phyloP scores from a whole-genome alignment of 495 filamentous ascomycete genomes.

The Penicillium parvum region DNA sequence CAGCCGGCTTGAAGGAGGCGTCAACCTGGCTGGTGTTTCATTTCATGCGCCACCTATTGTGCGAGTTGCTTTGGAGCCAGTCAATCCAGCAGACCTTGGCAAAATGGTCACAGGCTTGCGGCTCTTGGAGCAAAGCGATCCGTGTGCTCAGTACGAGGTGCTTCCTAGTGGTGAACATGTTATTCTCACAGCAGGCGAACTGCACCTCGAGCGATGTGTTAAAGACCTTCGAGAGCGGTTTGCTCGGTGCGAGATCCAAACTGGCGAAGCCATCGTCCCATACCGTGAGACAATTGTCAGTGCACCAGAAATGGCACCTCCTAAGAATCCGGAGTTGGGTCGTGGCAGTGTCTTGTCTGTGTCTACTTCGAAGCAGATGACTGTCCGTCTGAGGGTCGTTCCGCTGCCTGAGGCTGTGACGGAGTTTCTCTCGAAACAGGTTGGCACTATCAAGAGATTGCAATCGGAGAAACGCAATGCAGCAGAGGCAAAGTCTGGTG shows the following conservation, averaged over 20 bases:
- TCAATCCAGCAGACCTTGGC: constrained; percentile 78
- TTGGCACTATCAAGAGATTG: constrained; percentile 69
- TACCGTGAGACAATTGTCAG: constrained; percentile 89
- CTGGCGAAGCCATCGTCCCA: constrained; percentile 88
- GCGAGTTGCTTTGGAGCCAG: constrained; percentile 87
- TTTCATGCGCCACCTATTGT: constrained; percentile 83
- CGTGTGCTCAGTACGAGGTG: constrained; percentile 92
- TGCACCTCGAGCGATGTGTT: constrained; percentile 91
- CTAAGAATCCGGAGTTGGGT: constrained; percentile 81
- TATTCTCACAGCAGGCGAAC: constrained; percentile 85
- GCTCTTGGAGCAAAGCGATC: constrained; percentile 90
- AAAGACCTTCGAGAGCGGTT: constrained; percentile 93
- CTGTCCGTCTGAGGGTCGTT: constrained; percentile 69
- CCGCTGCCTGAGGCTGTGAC: constrained; percentile 77
- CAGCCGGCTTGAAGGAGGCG: constrained; percentile 78
- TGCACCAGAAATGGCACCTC: constrained; percentile 84
- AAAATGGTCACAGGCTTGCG: constrained; percentile 90
- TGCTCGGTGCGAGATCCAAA: constrained; percentile 91
- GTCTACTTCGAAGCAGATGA: constrained; percentile 82
- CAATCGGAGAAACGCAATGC: constrained; percentile 60
- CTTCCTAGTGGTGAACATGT: constrained; percentile 94
- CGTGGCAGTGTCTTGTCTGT: constrained; percentile 70
- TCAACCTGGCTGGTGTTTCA: constrained; percentile 87
- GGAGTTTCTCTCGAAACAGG: constrained; percentile 78
- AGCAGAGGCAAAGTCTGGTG: constrained; percentile 35